Conservation (phyloP, 768 basidiomycete species). For the Kwoniella dendrophila region DNA sequence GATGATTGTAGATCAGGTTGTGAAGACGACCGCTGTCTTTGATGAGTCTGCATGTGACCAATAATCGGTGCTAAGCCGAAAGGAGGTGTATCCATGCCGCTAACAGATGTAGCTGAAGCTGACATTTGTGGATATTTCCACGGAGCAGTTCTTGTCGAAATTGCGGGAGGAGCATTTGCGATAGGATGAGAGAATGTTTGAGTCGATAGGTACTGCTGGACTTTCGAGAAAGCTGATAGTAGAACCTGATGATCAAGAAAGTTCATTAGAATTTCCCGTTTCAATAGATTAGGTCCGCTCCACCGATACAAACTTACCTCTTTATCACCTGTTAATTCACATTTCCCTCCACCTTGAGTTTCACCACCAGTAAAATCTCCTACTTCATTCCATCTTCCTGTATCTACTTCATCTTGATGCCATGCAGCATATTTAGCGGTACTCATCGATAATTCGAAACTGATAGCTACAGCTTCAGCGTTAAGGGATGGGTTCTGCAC, state of each 20-base stretch:
- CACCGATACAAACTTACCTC: too few species aligned
- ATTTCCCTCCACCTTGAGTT: slow-evolving; percentile 31
- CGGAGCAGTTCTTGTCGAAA: background rate
- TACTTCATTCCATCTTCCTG: slow-evolving; percentile 24
- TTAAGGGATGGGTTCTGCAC: slow-evolving; percentile 24
- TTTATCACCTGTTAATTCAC: slow-evolving; percentile 41
- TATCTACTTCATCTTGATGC: slow-evolving; percentile 3
- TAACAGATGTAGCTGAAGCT: background rate
- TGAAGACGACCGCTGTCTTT: slow-evolving; percentile 17
- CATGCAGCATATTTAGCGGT: slow-evolving; percentile 29
- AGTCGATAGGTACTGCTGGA: slow-evolving; percentile 20
- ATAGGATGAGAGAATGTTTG: background rate
- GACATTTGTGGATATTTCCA: slow-evolving; percentile 8
- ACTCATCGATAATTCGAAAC: slow-evolving; percentile 26
- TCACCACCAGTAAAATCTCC: slow-evolving; percentile 42
- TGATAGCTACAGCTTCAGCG: slow-evolving; percentile 32
- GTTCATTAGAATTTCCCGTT: background rate
- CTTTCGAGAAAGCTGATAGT: slow-evolving; percentile 26
- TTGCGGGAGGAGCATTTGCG: background rate
- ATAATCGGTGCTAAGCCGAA: background rate
- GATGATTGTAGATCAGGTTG: slow-evolving; percentile 14
- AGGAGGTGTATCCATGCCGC: background rate
- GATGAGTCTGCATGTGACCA: slow-evolving; percentile 1
- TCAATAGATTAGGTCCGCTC: too few species aligned
- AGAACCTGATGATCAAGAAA: slow-evolving; percentile 24